Evolutionary conservation across 805 yeast genomes (phyloP).

Genomic region (Saturnispora zaruensis): DNA sequence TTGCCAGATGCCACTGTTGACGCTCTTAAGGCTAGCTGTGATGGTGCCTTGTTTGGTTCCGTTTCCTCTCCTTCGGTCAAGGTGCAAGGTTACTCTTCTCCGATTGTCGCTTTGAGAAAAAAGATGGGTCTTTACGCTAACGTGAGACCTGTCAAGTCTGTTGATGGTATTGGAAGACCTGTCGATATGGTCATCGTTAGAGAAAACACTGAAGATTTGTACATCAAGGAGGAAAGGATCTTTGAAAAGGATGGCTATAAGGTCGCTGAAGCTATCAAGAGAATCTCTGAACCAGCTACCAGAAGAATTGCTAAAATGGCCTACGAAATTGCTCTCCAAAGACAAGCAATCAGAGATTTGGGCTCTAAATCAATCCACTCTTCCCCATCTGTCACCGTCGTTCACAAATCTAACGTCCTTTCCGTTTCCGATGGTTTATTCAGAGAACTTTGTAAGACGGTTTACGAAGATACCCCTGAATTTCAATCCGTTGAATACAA

Average conservation of each 20-base stretch:
- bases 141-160: conserved; percentile 95
- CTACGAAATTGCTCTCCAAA: conserved; percentile 82
- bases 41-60: conserved; percentile 97
- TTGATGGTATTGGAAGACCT: conserved; percentile 74
- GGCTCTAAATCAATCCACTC: conserved; percentile 46
- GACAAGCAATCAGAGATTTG: conserved; percentile 67
- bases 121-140: conserved; percentile 91
- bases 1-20: conserved; percentile 88
- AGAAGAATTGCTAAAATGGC: conserved; percentile 85
- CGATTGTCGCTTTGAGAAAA: conserved; percentile 97
- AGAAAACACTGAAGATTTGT: conserved; percentile 96
- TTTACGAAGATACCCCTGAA: conserved; percentile 49
- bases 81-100: conserved; percentile 95
- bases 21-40: conserved; percentile 69
- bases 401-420: conserved; percentile 94
- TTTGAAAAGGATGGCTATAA: conserved; percentile 74
- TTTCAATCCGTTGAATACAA: conserved; percentile 60
- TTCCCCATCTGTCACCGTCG: conserved; percentile 71
- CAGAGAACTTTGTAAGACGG: conserved; percentile 72
- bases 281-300: conserved; percentile 86
- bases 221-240: conserved; percentile 85
- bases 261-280: conserved; percentile 96
- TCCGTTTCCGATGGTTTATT: conserved; percentile 91
- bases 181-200: conserved; percentile 97
- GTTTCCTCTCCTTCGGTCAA: conserved; percentile 91